These are phyloP conservation scores for Rhododendron molle DNA, from an alignment of 148 eudicot genomes.

Conservation along the genomic window DNA sequence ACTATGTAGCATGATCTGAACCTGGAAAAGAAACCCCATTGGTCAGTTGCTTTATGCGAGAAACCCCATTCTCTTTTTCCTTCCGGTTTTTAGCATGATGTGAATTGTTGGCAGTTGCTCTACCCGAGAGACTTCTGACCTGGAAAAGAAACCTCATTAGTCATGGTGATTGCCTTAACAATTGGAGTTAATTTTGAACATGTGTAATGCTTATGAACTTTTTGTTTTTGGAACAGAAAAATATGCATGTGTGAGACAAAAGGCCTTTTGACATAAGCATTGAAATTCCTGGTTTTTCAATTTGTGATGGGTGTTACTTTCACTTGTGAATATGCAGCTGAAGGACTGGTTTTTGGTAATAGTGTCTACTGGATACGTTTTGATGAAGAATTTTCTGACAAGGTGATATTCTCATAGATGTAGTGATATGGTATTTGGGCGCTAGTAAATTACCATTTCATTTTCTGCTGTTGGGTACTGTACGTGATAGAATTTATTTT, in stretches of 20 bases:
- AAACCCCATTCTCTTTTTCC: not conserved
- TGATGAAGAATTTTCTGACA: conserved; percentile 71
- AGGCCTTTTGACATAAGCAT: not conserved
- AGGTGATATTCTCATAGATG: conserved; percentile 32
- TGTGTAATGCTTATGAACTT: not conserved
- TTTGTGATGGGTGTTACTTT: not conserved
- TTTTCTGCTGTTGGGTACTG: not conserved
- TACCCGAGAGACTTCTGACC: not conserved
- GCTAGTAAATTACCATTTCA: not conserved
- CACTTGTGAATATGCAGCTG: conserved; percentile 46
- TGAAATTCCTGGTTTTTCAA: not conserved
- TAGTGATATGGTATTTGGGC: not conserved
- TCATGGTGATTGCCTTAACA: not conserved
- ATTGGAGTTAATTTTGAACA: not conserved
- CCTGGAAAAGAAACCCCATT: not conserved
- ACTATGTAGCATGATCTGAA: not conserved
- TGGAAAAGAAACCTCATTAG: not conserved
- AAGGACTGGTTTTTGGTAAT: conserved; percentile 83
- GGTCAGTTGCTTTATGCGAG: not conserved
- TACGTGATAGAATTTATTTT: not conserved
- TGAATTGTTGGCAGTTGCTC: not conserved
- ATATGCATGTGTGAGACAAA: not conserved
- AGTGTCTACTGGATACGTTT: conserved; percentile 92
- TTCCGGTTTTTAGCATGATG: not conserved
- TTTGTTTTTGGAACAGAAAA: not conserved